Base-by-base conservation (phyloP, 2,329 filamentous ascomycete genomes). In the Trichoderma sp. region DNA sequence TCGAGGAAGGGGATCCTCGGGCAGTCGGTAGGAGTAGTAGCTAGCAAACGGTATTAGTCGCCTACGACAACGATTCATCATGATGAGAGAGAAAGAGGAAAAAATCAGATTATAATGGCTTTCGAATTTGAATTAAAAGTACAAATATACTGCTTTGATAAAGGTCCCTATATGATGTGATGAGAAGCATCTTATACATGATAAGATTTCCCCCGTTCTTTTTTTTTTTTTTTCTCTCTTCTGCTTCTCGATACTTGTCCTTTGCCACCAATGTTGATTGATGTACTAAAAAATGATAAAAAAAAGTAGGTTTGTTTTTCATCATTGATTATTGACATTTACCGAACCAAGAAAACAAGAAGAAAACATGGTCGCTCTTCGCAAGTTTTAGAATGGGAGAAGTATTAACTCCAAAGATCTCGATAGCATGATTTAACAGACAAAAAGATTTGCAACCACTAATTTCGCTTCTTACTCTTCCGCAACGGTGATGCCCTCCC, bases 401-500 rank as follows among this genome's bases (percentile, higher is more conserved):
- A 70, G 23, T 64, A 70, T 70, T 59, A 70, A 70, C 59, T 57
- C 68, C 68, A 55, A 63, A 64, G 36, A 64, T 66, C 59, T 67
- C 62, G 30, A 69, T 67, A 62, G 20, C 36, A 67, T 61, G 63
- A 61, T 43, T 47, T 57, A 59, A 64, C 61, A 71, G 59, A 64
- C 34, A 59, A 71, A 65, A 70, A 71, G 59, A 68, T 50, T 62
- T 26, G 70, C 57, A 59, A 59, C 32, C 32, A 20, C 61, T 58
- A 65, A 65, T 47, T 58, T 59, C 47, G 20, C 68, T 75, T 81
- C 81, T 80, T 89, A 89, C 80, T 93, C 89, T 72, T 93, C 91
- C 20, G 90, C 86, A 74, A 94, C 92, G 80, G 90, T 90, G 78
- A 93, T 87, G 57, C 92, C 93, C 78, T 97, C 93, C 81, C 94